Evolutionary conservation across 2,329 filamentous ascomycete species (phyloP).

Genomic region (Fusarium agapanthi): DNA sequence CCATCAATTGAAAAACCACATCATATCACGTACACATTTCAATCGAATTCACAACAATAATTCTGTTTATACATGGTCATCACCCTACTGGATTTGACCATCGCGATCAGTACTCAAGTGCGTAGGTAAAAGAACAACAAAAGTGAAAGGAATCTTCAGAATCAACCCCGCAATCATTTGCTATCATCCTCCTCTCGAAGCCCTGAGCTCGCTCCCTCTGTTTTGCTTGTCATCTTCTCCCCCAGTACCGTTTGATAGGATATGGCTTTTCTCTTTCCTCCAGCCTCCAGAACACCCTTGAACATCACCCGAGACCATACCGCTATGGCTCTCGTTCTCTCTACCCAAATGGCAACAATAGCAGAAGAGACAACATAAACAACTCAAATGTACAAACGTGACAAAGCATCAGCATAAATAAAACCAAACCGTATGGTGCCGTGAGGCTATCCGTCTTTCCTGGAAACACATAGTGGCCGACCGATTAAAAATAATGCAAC

Average conservation of each 20-base stretch:
- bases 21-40: not conserved
- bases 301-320: not conserved
- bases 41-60: not conserved
- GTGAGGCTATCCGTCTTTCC: conserved; percentile 53
- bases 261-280: not conserved
- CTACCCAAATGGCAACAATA: conserved; percentile 1
- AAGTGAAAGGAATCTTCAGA: conserved; percentile 16
- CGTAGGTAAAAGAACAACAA: conserved; percentile 12
- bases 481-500: conserved; percentile 39
- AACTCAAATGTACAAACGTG: conserved; percentile 29
- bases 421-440: conserved; percentile 46
- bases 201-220: conserved; percentile 5
- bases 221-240: not conserved
- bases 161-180: conserved; percentile 16
- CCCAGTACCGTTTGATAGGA: not conserved
- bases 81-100: conserved; percentile 13
- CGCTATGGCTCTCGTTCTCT: not conserved
- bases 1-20: not conserved
- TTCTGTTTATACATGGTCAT: not conserved
- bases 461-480: conserved; percentile 42
- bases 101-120: conserved; percentile 16
- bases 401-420: conserved; percentile 31
- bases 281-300: conserved; percentile 10
- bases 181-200: conserved; percentile 9
- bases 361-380: not conserved